These are phyloP conservation scores for Ceratobasidium sp. DNA, from an alignment of 1,284 basidiomycete species.

Conservation along the genomic window DNA sequence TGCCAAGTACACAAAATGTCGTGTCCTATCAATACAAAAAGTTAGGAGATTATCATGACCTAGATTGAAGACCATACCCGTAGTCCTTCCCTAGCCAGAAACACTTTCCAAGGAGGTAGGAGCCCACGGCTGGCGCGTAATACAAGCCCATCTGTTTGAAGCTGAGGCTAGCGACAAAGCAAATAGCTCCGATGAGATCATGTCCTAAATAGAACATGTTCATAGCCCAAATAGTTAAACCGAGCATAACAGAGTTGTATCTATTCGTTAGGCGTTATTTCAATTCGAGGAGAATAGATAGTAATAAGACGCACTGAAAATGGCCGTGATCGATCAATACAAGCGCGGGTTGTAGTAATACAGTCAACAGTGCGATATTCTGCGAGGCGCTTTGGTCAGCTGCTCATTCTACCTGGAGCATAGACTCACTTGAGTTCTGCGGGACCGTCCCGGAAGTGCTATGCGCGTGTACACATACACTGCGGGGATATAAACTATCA, in stretches of 20 bases:
- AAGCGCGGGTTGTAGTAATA: slow-evolving; percentile 84
- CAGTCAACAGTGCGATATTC: slow-evolving; percentile 74
- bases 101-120: slow-evolving; percentile 85
- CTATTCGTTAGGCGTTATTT: slow-evolving; percentile 40
- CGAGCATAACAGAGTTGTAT: slow-evolving; percentile 87
- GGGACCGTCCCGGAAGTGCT: slow-evolving; percentile 68
- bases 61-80: slow-evolving; percentile 62
- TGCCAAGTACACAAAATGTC: slow-evolving; percentile 54
- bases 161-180: slow-evolving; percentile 81
- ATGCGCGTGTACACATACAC: slow-evolving; percentile 52
- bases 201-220: slow-evolving; percentile 71
- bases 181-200: slow-evolving; percentile 80
- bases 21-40: not conserved
- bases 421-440: slow-evolving; percentile 68
- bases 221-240: slow-evolving; percentile 73
- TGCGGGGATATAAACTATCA: slow-evolving; percentile 77
- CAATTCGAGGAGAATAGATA: not conserved
- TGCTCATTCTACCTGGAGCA: not conserved
- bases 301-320: slow-evolving; percentile 70
- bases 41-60: not conserved
- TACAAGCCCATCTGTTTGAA: slow-evolving; percentile 98
- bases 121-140: slow-evolving; percentile 88
- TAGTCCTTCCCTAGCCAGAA: slow-evolving; percentile 67
- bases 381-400: slow-evolving; percentile 47
- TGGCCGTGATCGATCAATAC: slow-evolving; percentile 90